Evolutionary conservation across 306 rosid species (phyloP).

Genomic region (Vachellia pachyceras): DNA sequence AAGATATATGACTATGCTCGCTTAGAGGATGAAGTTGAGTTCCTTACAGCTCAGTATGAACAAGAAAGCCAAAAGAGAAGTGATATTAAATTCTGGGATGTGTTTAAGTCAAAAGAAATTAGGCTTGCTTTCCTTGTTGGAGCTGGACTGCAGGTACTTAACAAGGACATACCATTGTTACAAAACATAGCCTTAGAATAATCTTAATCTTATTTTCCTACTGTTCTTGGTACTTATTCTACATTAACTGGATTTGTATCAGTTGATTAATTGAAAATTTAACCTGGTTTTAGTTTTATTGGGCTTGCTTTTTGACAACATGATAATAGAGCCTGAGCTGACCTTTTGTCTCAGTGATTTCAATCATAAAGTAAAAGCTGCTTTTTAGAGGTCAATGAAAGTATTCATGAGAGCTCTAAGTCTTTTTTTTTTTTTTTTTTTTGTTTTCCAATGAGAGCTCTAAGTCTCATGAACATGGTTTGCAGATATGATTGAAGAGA

Average conservation of each 20-base stretch:
- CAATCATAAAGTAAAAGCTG: not conserved
- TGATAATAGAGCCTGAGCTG: not conserved
- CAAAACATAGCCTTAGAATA: not conserved
- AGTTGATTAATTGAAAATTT: not conserved
- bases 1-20: constrained; percentile 72
- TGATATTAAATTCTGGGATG: constrained; percentile 58
- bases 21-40: constrained; percentile 80
- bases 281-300: not conserved
- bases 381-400: not conserved
- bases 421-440: no score
- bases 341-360: not conserved
- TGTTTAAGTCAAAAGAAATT: constrained; percentile 73
- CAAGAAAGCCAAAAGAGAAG: constrained; percentile 64
- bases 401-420: constrained; percentile 9
- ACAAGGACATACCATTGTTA: not conserved
- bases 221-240: no score
- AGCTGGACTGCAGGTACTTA: constrained; percentile 79
- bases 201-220: no score
- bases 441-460: constrained; percentile 16
- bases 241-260: not conserved
- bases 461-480: constrained; percentile 4
- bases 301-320: not conserved
- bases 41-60: constrained; percentile 69
- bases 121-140: constrained; percentile 85
- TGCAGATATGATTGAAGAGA: constrained; percentile 9